Evolutionary conservation across 2,329 filamentous ascomycete genomes (phyloP).

Genomic region (Aurifilum marmelostoma): DNA sequence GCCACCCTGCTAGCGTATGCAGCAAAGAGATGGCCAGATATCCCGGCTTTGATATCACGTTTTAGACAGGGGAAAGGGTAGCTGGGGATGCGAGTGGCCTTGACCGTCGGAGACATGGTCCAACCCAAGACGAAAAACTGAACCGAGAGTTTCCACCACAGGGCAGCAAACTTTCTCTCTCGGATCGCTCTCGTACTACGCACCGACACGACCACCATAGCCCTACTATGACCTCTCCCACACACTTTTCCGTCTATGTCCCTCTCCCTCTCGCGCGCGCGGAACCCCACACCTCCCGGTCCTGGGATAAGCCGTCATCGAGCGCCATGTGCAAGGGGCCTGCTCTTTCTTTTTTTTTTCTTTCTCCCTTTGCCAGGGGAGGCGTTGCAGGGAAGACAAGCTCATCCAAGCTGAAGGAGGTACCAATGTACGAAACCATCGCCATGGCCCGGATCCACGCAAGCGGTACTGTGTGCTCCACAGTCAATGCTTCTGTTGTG

Average conservation of each 20-base stretch:
- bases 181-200: slow-evolving; percentile 18
- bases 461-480: slow-evolving; percentile 21
- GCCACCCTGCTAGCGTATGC: slow-evolving; percentile 27
- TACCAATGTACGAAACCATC: slow-evolving; percentile 22
- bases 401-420: slow-evolving; percentile 13
- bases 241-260: not conserved
- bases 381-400: slow-evolving; percentile 16
- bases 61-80: slow-evolving; percentile 29
- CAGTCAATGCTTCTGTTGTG: slow-evolving; percentile 21
- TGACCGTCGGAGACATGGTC: slow-evolving; percentile 25
- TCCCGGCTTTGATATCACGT: slow-evolving; percentile 28
- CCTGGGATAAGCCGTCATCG: not conserved
- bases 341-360: not conserved
- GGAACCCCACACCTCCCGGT: no score
- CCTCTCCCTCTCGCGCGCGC: not conserved
- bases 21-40: slow-evolving; percentile 25
- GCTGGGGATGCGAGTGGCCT: slow-evolving; percentile 23
- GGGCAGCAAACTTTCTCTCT: slow-evolving; percentile 23
- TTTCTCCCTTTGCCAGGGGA: not conserved
- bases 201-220: slow-evolving; percentile 1
- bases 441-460: slow-evolving; percentile 26
- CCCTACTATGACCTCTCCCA: not conserved
- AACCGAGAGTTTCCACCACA: slow-evolving; percentile 24
- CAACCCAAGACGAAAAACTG: slow-evolving; percentile 26
- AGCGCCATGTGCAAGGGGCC: slow-evolving; percentile 10